Base-by-base conservation (phyloP, 176 grass and related monocot genomes). In the Pontederia crassipes region DNA sequence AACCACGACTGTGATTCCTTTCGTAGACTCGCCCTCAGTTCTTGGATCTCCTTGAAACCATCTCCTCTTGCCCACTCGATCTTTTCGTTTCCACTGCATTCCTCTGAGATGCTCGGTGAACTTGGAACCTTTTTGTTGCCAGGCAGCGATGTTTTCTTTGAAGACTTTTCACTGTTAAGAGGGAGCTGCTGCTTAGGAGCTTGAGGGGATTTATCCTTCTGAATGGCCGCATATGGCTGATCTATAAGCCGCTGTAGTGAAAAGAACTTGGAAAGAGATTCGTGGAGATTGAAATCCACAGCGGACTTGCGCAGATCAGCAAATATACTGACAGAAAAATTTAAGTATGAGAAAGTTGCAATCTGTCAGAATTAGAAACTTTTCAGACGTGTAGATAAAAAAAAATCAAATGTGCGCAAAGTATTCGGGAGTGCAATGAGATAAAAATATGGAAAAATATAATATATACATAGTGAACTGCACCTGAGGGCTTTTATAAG, bases 401-500 rank as follows among this genome's bases (percentile, higher is more conserved):
- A 24, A 40, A 40, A 7, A 40, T 40, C 32, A 40, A 40, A 7
- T 40, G 6, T 40, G 32, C 0, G 6, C 32, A 40, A 40, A 40
- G 6, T 7, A 40, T 40, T 7, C 0, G 6, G 32, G 32, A 40
- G 32, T 4, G 32, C 32, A 40, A 40, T 40, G 32, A 40, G 32
- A 40, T 40, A 40, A 1, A 32, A 65, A 61, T 48, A 64, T 8
- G 11, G 28, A 46, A n/a, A 14, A 40, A 53, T 59, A 77, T 45
- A 57, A 24, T 53, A 82, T 10, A 54, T 58, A 50, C 7, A 45
- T 27, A 74, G 29, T 61, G 56, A 20, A 66, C 11, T 58, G 18
- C 20, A 98, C 94, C 83, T 79, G 16, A 98, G 77, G 61, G 79
- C 82, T 84, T 98, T 98, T 58, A 98, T 74, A 81, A 98, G 85